These are phyloP conservation scores for Cryptomeria japonica DNA, from an alignment of 75 land plant species.

Conservation along the genomic window DNA sequence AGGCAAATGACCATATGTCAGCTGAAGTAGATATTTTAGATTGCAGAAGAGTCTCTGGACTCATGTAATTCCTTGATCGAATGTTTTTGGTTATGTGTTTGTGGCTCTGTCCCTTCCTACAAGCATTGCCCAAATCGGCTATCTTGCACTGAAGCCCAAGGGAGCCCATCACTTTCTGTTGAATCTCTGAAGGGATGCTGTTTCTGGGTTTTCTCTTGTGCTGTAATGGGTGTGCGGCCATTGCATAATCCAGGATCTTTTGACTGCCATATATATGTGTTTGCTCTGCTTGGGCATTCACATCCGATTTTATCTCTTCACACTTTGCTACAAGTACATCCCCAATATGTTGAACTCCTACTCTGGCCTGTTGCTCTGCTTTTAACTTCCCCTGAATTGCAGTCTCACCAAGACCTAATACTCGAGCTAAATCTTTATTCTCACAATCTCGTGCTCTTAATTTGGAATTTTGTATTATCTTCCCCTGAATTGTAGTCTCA, in stretches of 20 bases:
- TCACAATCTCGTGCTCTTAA: too few species aligned
- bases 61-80: constrained; percentile 81
- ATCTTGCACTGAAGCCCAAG: constrained; percentile 68
- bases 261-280: constrained; percentile 10
- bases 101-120: constrained; percentile 60
- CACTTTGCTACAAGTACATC: constrained; percentile 8
- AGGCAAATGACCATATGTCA: constrained; percentile 93
- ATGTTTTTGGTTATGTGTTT: constrained; percentile 83
- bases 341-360: constrained; percentile 10
- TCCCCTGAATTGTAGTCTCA: background rate
- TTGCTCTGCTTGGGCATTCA: background rate
- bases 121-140: constrained; percentile 72
- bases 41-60: constrained; percentile 86
- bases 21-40: constrained; percentile 87
- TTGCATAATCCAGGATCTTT: background rate
- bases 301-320: background rate
- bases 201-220: background rate
- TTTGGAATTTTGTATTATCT: background rate
- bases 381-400: too few species aligned
- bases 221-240: background rate
- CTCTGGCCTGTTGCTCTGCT: background rate
- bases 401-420: too few species aligned
- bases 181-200: background rate
- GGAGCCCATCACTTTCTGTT: too few species aligned
- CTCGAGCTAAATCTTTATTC: too few species aligned